phyloP scores from a whole-genome alignment of 805 yeast genomes.

The Wickerhamiella australiensis region DNA sequence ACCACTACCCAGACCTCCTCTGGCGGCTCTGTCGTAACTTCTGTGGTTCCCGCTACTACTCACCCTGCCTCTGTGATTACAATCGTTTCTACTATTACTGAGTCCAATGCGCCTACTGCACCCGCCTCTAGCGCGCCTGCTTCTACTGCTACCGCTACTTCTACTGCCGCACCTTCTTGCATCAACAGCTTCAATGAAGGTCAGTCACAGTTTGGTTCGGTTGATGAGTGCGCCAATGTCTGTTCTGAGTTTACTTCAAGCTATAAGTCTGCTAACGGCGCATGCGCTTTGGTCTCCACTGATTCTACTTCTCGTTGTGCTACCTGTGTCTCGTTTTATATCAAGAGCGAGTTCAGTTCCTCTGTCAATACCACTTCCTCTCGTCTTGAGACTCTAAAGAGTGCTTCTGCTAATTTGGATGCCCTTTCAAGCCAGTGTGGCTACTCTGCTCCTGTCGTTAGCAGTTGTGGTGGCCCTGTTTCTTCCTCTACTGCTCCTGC shows the following conservation, averaged over 20 bases:
- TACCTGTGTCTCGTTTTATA: not conserved
- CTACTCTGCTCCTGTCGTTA: not conserved
- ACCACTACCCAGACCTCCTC: not conserved
- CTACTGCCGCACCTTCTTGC: slow-evolving; percentile 6
- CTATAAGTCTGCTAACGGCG: not conserved
- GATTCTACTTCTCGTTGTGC: not conserved
- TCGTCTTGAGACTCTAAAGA: not conserved
- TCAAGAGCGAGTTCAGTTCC: not conserved
- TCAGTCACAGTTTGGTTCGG: not conserved
- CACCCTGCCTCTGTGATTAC: not conserved
- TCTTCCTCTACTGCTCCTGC: not conserved
- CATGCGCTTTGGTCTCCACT: not conserved
- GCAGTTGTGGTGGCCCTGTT: no score
- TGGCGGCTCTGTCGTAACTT: not conserved
- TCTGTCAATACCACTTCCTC: not conserved
- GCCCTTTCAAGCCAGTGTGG: no score
- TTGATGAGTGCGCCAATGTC: not conserved
- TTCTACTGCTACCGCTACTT: not conserved
- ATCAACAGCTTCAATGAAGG: not conserved
- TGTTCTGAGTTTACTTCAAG: not conserved
- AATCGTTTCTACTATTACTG: not conserved
- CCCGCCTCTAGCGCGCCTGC: not conserved
- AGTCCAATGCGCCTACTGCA: not conserved
- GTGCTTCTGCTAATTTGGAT: not conserved
- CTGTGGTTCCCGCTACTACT: not conserved